phyloP scores from a whole-genome alignment of 2,329 filamentous ascomycete genomes.

The Kalaharituber pfeilii region DNA sequence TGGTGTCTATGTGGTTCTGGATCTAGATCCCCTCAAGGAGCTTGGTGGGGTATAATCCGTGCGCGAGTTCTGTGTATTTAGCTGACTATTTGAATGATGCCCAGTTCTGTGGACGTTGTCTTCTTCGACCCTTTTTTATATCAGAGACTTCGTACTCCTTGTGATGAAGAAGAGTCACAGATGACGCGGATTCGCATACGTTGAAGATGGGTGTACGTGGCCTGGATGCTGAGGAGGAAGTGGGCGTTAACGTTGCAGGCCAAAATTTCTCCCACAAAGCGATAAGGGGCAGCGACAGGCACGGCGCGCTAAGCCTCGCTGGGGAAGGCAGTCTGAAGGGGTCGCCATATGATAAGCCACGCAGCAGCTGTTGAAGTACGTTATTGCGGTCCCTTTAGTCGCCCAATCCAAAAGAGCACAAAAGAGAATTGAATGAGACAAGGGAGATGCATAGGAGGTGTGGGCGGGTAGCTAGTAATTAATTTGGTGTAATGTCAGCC shows the following conservation, averaged over 20 bases:
- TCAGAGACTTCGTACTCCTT: not conserved
- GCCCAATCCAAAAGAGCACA: too few relatives aligned
- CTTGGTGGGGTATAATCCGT: not conserved
- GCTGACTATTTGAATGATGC: not conserved
- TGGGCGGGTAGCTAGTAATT: too few relatives aligned
- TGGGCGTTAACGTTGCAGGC: not conserved
- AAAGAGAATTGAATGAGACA: too few relatives aligned
- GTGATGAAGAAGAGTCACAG: not conserved
- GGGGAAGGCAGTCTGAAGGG: not conserved
- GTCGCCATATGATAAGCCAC: not conserved
- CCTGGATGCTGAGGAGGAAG: not conserved
- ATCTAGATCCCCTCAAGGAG: not conserved
- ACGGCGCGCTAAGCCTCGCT: not conserved
- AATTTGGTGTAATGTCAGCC: too few relatives aligned
- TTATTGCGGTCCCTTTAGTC: too few relatives aligned
- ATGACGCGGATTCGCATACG: not conserved
- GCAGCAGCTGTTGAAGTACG: too few relatives aligned
- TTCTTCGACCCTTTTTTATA: not conserved
- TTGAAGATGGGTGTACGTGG: not conserved
- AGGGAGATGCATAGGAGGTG: too few relatives aligned
- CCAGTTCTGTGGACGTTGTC: not conserved
- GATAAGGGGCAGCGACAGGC: too few relatives aligned
- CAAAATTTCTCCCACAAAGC: too few relatives aligned
- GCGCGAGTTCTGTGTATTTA: not conserved
- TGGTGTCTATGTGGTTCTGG: constrained; percentile 29